Base-by-base conservation (phyloP, 768 basidiomycete species). In the Xerocomellus dryophilus region DNA sequence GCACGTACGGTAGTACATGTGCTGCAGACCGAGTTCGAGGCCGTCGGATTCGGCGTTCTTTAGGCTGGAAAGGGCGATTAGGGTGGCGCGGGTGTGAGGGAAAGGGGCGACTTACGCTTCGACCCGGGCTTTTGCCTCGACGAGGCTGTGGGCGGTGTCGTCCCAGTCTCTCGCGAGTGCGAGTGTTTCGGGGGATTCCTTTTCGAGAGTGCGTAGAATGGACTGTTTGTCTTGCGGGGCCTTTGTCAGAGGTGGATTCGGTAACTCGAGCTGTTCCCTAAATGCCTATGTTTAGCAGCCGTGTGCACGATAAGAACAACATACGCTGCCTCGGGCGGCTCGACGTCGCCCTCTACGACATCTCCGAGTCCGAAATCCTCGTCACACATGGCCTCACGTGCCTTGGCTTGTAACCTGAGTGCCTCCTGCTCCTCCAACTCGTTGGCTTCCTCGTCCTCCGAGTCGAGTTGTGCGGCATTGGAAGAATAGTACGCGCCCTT, bases 361-460 rank as follows among this genome's bases (percentile, higher is more conserved):
- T 88, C 90, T 23, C 78, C 81, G 40, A 98, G 73, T 11, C 94
- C 94, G 64, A 91, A 97, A 69, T 98, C 94, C 15, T 81, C 84
- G 41, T 92, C 89, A 9, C 61, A 71, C 77, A 96, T 78, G 11
- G 71, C 79, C 59, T 90, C 86, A 31, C 87, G 78, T 21, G 81
- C 76, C 72, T 90, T 93, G 35, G 73, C 69, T 68, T 96, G 95
- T 42, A 96, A 71, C 53, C 91, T 76, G 61, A 73, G 84, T 7
- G 89, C 90, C 69, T 98, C 94, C 66, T 88, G 84, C 67, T 92
- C 91, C 64, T 98, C 93, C 46, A 96, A 73, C 59, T 89, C 87
- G 63, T 90, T 82, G 32, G 84, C 89, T 69, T 96, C 94, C 62
- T 96, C 94, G 58, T 95, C 88, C 61, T 90, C 90, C 35, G 86